These are phyloP conservation scores for Suhomyces canberraensis DNA, from an alignment of 805 yeast species.

Conservation along the genomic window DNA sequence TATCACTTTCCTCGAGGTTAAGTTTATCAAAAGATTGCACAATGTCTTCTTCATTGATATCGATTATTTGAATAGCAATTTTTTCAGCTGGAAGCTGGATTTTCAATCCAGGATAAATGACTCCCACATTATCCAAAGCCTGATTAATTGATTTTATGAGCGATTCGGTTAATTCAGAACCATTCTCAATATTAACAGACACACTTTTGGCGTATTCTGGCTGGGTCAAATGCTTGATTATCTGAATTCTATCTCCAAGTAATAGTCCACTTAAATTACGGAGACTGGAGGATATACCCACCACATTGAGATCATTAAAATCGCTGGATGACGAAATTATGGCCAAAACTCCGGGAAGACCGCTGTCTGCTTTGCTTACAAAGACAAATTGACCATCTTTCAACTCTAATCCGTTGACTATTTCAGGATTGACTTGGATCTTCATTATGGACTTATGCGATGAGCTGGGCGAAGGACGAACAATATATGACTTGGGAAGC, in stretches of 20 bases:
- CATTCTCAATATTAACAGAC: conserved; percentile 12
- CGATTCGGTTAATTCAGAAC: background rate
- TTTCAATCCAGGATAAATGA: conserved; percentile 56
- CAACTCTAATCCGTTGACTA: conserved; percentile 47
- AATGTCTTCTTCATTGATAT: conserved; percentile 27
- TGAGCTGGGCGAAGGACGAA: conserved; percentile 27
- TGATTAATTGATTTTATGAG: conserved; percentile 37
- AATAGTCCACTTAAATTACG: conserved; percentile 39
- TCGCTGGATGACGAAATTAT: conserved; percentile 36
- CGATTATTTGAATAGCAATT: conserved; percentile 13
- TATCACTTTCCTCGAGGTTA: conserved; percentile 17
- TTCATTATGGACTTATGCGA: conserved; percentile 18
- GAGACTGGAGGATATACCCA: conserved; percentile 22
- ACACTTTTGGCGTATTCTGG: conserved; percentile 38
- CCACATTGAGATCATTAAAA: conserved; percentile 26
- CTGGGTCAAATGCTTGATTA: conserved; percentile 46
- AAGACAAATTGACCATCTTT: conserved; percentile 44
- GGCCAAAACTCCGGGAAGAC: conserved; percentile 44
- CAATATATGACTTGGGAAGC: conserved; percentile 40
- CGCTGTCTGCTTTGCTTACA: conserved; percentile 41
- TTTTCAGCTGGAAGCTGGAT: conserved; percentile 18
- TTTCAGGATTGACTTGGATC: conserved; percentile 40
- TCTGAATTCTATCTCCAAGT: conserved; percentile 45
- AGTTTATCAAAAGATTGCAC: conserved; percentile 35
- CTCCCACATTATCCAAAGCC: conserved; percentile 51